Evolutionary conservation across 371 early-diverging fungal genomes (phyloP).

Genomic region (Lichtheimia hyalospora): DNA sequence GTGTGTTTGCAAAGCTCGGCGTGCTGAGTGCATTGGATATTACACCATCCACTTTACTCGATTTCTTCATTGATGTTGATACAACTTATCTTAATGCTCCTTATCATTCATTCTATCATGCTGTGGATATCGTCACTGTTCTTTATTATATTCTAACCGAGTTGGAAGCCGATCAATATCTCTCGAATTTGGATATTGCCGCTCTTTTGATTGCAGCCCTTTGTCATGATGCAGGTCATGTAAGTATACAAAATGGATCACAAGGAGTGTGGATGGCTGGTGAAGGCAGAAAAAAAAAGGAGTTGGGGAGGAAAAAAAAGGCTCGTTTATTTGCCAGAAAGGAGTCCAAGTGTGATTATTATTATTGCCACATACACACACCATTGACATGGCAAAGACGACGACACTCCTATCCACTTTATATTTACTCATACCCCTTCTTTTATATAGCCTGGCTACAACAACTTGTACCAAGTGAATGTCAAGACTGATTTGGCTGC

Average conservation of each 20-base stretch:
- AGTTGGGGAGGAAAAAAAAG: background rate
- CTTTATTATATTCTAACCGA: conserved; percentile 73
- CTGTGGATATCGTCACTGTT: conserved; percentile 85
- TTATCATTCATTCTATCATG: conserved; percentile 89
- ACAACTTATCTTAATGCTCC: conserved; percentile 70
- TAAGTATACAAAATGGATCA: conserved; percentile 43
- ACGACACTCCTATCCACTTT: no score
- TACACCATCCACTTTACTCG: conserved; percentile 62
- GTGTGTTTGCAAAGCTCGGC: conserved; percentile 18
- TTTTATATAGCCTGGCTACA: conserved; percentile 72
- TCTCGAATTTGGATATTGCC: conserved; percentile 67
- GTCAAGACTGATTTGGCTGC: conserved; percentile 68
- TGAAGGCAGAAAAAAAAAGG: conserved; percentile 9
- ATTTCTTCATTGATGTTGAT: conserved; percentile 79
- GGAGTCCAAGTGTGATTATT: background rate
- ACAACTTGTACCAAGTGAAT: conserved; percentile 82
- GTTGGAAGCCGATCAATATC: conserved; percentile 57
- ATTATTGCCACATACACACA: conserved; percentile 7
- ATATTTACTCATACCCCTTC: no score
- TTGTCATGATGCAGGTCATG: conserved; percentile 90
- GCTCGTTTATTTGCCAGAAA: conserved; percentile 1
- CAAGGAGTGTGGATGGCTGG: conserved; percentile 1
- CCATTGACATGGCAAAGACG: no score
- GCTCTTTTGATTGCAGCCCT: conserved; percentile 82
- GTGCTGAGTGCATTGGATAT: conserved; percentile 32